Conservation (phyloP, 257 asterid genomes). For the Capsicum baccatum region DNA sequence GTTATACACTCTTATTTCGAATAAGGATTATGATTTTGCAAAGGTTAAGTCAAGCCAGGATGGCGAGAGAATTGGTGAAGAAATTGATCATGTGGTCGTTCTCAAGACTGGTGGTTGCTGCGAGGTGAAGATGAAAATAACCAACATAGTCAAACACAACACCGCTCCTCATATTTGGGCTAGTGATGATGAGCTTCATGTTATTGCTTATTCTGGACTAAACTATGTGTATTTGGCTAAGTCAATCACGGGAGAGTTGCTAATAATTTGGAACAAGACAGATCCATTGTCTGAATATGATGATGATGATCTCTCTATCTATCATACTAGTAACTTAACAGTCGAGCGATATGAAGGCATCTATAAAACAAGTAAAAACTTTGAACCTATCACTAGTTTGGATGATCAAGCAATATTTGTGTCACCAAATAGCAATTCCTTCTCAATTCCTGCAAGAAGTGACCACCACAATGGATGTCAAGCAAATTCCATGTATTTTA, state of each 20-base stretch:
- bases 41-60: background rate
- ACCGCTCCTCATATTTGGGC: background rate
- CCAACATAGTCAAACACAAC: background rate
- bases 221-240: background rate
- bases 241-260: slow-evolving; percentile 2
- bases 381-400: background rate
- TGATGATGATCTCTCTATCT: background rate
- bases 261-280: background rate
- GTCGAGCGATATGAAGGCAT: background rate
- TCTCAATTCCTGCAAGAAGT: slow-evolving; percentile 12
- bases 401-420: slow-evolving; percentile 28
- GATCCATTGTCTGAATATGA: background rate
- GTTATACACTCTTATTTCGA: background rate
- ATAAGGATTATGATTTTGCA: background rate
- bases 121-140: background rate
- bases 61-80: background rate
- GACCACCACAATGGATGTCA: slow-evolving; percentile 9
- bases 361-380: background rate
- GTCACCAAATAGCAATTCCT: slow-evolving; percentile 11
- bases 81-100: background rate
- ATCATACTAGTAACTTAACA: background rate
- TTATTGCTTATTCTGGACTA: background rate
- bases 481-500: slow-evolving; percentile 4
- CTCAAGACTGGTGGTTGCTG: background rate
- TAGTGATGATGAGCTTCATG: background rate